Base-by-base conservation (phyloP, 805 yeast species). In the Nakazawaea anatomiae region DNA sequence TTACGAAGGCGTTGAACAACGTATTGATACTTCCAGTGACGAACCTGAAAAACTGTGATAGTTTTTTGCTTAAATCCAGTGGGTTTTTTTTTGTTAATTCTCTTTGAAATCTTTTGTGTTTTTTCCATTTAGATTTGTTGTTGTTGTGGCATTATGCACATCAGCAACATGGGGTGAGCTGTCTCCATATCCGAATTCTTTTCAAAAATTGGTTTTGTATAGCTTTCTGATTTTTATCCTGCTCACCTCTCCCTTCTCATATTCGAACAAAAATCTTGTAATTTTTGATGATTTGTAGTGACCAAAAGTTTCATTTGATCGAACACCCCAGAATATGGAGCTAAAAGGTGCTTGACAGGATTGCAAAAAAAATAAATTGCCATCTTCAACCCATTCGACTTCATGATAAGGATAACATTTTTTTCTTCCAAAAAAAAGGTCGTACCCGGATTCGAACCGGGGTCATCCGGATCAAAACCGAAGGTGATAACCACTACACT, bases 401-500 rank as follows among this genome's bases (percentile, higher is more conserved):
- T 18, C 25, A 18, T 18, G 25, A 18, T 18, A 18, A 18, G 25
- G 25, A 18, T 2, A 18, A 18, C 25, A 18, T 18, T 18, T 2
- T 18, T 18, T 18, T 18, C 25, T 2, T 18, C 25, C 25, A 18
- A 18, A 63, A 66, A 58, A 48, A 39, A 81, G 87, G 85, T 82
- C 87, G 82, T 77, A 79, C 87, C 87, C 87, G 87, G 87, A 80
- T 80, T 82, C 88, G 88, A 82, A 82, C 87, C 79, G 86, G 86
- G 85, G 88, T 82, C 79, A 77, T 67, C 67, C 78, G 79, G 79
- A 74, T 75, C 80, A 75, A 74, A 75, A 75, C 80, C 80, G 78
- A 74, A 71, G 65, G 80, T 75, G 80, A 75, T 75, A 72, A 74
- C 80, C 80, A 74, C 79, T 75, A 75, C 80, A 75, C 79, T 74